Evolutionary conservation across 192 early-diverging fungal species (phyloP).

Genomic region (Coemansia javaensis): DNA sequence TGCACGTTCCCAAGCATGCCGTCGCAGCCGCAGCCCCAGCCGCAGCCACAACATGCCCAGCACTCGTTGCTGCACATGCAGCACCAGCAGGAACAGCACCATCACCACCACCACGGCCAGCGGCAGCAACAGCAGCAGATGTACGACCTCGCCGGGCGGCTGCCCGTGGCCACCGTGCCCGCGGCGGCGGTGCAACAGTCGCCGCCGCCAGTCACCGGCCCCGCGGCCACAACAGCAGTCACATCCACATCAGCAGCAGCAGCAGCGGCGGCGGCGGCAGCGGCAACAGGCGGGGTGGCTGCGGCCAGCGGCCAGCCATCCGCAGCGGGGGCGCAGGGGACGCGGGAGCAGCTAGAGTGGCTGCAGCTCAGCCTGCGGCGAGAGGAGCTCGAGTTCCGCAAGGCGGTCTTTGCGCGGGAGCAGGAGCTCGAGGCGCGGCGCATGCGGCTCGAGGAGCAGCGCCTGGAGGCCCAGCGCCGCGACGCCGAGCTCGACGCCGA

Average conservation of each 20-base stretch:
- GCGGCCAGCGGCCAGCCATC: too few relatives aligned
- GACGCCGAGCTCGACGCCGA: constrained; percentile 37
- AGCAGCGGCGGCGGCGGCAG: background rate
- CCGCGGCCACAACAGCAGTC: background rate
- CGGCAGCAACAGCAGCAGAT: constrained; percentile 13
- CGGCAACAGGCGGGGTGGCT: too few relatives aligned
- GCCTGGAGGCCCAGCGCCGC: constrained; percentile 28
- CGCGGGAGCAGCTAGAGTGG: constrained; percentile 48
- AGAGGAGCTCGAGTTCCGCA: constrained; percentile 48
- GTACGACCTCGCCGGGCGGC: constrained; percentile 12
- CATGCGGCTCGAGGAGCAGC: constrained; percentile 26
- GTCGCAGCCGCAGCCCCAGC: constrained; percentile 19
- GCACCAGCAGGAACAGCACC: constrained; percentile 6
- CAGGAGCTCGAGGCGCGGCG: constrained; percentile 34
- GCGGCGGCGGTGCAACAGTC: constrained; percentile 26
- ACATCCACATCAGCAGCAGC: constrained; percentile 1
- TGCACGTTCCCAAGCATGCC: constrained; percentile 35
- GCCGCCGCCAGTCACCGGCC: constrained; percentile 12
- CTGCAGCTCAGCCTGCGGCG: constrained; percentile 45
- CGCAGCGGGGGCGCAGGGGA: constrained; percentile 13
- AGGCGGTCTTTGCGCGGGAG: constrained; percentile 35
- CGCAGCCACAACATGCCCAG: constrained; percentile 3
- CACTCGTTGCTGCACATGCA: constrained; percentile 1
- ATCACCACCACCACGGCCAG: constrained; percentile 1
- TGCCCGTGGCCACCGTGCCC: constrained; percentile 14